Percentiles rank a stretch among this genome's conserved stretches.
Evolutionary conservation across 208 protist genomes (phyloP).

Genomic region (Endotrypanum monterogeii): DNA sequence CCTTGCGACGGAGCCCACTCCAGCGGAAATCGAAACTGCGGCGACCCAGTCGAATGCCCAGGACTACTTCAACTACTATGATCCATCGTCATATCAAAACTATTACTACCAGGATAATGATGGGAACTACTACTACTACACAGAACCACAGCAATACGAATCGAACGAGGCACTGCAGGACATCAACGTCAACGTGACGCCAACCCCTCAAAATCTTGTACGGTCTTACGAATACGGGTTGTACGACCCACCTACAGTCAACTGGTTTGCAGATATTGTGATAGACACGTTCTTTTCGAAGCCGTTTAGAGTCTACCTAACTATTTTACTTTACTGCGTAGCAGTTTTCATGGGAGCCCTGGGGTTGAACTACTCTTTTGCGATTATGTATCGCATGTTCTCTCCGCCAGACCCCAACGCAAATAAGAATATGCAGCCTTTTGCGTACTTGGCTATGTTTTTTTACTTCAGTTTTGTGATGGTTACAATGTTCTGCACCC

Average conservation of each 20-base stretch:
- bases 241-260: slow-evolving; percentile 68
- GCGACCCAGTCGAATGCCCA: slow-evolving; percentile 29
- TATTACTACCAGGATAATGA: slow-evolving; percentile 82
- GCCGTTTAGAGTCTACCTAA: slow-evolving; percentile 75
- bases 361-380: slow-evolving; percentile 74
- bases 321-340: slow-evolving; percentile 71
- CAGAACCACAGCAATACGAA: slow-evolving; percentile 27
- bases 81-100: slow-evolving; percentile 53
- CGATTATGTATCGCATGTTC: slow-evolving; percentile 71
- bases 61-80: slow-evolving; percentile 41
- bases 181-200: slow-evolving; percentile 20
- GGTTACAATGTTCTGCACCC: slow-evolving; percentile 55
- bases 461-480: slow-evolving; percentile 80
- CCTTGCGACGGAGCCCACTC: slow-evolving; percentile 17
- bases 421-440: slow-evolving; percentile 40
- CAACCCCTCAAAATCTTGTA: slow-evolving; percentile 41
- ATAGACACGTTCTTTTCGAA: slow-evolving; percentile 80
- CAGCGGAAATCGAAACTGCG: slow-evolving; percentile 24
- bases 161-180: slow-evolving; percentile 31
- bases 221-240: slow-evolving; percentile 75
- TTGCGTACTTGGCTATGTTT: slow-evolving; percentile 80
- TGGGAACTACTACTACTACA: slow-evolving; percentile 81
- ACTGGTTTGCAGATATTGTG: slow-evolving; percentile 78
- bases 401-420: slow-evolving; percentile 36
- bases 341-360: slow-evolving; percentile 51